Base-by-base conservation (phyloP, 495 filamentous ascomycete species). In the Penicillium argentinense region DNA sequence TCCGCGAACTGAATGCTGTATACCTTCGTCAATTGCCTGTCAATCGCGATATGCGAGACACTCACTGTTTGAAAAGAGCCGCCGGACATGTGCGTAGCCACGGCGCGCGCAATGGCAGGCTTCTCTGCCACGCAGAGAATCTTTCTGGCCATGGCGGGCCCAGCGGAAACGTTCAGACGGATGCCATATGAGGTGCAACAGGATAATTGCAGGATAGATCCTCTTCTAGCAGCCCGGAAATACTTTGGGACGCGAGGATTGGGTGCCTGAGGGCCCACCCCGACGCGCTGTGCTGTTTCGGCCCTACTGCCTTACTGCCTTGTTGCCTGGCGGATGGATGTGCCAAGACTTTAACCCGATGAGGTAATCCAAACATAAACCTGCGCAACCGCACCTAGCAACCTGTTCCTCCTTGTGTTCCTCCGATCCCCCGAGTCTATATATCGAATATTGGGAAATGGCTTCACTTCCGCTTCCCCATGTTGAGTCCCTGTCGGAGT, bases 91-190 rank as follows among this genome's bases (percentile, higher is more conserved):
- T 97, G 92, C 39, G 82, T 79, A 24, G 93, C 86, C 39, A 98
- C 95, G 33, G 93, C 89, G 68, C 90, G 96, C 40, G 93, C 87
- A 46, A 98, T 97, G 25, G 91, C 91, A 42, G 91, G 91, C 70
- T 98, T 98, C 62, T 98, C 93, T 45, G 93, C 93, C 53, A 98
- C 91, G 61, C 95, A 97, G 19, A 98, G 77, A 50, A 95, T 83
- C 64, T 76, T 78, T 23, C 59, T 60, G 34, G 61, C 63, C 53
- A 72, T 66, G 59, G 55, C 40, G 40, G 52, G 38, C 43, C 33
- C 39, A 42, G 18, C 23, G 13, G 27, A 34, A 37, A 16, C 37
- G 14, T 34, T 52, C 32, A 55, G 26, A 43, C 28, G 22, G 16
- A 18, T 34, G 40, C 47, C 41, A 52, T 51, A 29, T 24, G 29